Percentiles rank a stretch among this genome's conserved stretches.
Evolutionary conservation across 345 rosid species (phyloP).

Genomic region (Odontarrhena argentea): DNA sequence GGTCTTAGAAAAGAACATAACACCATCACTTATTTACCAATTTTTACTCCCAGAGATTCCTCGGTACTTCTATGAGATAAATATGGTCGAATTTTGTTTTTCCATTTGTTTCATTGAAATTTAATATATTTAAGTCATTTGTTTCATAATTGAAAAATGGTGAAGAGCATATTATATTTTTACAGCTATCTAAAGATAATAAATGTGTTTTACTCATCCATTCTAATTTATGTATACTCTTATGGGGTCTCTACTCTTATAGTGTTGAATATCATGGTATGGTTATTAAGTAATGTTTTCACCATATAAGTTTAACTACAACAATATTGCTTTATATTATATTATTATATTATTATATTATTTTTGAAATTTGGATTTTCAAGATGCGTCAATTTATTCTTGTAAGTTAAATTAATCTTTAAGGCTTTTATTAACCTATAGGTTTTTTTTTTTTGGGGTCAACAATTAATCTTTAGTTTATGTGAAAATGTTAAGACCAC

Average conservation of each 20-base stretch:
- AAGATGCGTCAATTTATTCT: neutral
- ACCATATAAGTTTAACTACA: neutral
- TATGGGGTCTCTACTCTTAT: neutral
- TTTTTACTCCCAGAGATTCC: conserved; percentile 11
- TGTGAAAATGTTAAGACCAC: neutral
- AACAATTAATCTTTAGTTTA: neutral
- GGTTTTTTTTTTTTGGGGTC: too few relatives aligned
- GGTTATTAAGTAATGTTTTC: neutral
- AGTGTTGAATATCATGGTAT: neutral
- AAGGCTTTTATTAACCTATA: too few relatives aligned
- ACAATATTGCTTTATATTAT: neutral
- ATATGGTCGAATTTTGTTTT: neutral
- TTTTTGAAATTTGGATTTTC: neutral
- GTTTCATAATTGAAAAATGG: neutral
- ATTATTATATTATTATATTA: neutral
- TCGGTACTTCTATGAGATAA: conserved; percentile 7
- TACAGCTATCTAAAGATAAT: neutral
- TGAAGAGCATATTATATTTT: too few relatives aligned
- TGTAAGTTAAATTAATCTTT: neutral
- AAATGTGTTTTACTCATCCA: neutral
- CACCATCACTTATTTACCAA: conserved; percentile 22
- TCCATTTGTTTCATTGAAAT: neutral
- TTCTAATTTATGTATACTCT: neutral
- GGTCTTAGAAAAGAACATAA: conserved; percentile 26
- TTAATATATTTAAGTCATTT: neutral